A percentile compares a stretch with the other conserved stretches of the same genome.
These are phyloP conservation scores for Lodderomyces theae DNA, from an alignment of 1,139 yeast species.

Conservation along the genomic window DNA sequence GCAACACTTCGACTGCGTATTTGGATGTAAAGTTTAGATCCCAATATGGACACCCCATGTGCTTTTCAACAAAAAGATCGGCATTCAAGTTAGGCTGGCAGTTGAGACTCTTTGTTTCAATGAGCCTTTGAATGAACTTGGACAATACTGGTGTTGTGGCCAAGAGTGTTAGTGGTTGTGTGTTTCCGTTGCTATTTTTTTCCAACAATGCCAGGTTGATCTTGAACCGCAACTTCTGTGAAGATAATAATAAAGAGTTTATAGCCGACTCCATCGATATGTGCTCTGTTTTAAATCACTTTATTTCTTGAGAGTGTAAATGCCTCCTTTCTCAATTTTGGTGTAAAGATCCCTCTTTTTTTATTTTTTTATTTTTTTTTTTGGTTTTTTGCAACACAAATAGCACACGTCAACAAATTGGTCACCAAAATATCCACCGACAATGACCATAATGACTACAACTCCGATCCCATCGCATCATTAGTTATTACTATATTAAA, in stretches of 20 bases:
- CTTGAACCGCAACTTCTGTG: neutral
- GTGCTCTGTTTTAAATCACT: neutral
- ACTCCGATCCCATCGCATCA: too few relatives aligned
- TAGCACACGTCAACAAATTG: neutral
- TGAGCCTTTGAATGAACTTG: neutral
- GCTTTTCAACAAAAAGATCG: neutral
- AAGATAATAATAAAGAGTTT: neutral
- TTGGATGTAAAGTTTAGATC: neutral
- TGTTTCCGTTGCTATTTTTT: neutral
- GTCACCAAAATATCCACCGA: too few relatives aligned
- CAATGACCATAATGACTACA: too few relatives aligned
- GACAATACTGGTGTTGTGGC: neutral
- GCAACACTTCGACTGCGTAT: neutral
- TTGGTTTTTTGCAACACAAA: neutral
- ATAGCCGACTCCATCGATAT: neutral
- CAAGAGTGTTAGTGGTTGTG: neutral
- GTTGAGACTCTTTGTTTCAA: neutral
- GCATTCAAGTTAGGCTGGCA: neutral
- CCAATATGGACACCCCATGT: constrained; percentile 1
- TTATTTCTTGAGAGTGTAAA: neutral
- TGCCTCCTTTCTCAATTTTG: too few relatives aligned
- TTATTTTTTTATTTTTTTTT: neutral
- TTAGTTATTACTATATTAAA: neutral
- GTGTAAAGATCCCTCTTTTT: neutral
- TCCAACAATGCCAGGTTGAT: neutral